Conservation (phyloP, 2,329 filamentous ascomycete genomes). For the Ceratocystis lukuohia region DNA sequence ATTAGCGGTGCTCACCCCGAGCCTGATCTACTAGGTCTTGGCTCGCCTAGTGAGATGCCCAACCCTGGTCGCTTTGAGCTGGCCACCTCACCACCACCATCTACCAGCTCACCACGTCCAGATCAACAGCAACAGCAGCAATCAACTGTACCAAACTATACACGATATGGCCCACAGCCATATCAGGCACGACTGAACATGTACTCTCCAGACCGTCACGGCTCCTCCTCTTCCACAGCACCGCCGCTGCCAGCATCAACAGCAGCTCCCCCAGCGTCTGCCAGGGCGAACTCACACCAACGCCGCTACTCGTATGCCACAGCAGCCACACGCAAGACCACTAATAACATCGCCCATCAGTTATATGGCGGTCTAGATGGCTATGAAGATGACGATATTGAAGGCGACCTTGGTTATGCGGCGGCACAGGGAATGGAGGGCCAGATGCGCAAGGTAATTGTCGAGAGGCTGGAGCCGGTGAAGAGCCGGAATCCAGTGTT, state of each 20-base stretch:
- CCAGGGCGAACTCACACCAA: conserved; percentile 24
- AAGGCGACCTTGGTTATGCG: conserved; percentile 88
- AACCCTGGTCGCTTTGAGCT: conserved; percentile 66
- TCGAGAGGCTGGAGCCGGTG: conserved; percentile 87
- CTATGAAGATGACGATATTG: conserved; percentile 59
- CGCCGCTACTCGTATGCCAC: conserved; percentile 43
- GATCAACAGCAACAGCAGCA: background rate
- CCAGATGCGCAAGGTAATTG: conserved; percentile 84
- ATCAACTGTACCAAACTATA: conserved; percentile 13
- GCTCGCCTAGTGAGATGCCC: conserved; percentile 51
- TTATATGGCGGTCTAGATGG: conserved; percentile 44
- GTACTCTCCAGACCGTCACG: conserved; percentile 34
- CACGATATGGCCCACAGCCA: conserved; percentile 28
- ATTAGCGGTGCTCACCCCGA: conserved; percentile 45
- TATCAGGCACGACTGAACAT: conserved; percentile 31
- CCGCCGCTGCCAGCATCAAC: conserved; percentile 21
- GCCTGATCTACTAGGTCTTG: conserved; percentile 59
- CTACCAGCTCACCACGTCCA: background rate
- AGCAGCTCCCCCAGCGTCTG: conserved; percentile 27
- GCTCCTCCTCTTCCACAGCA: conserved; percentile 6
- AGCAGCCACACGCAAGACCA: conserved; percentile 34
- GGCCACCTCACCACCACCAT: conserved; percentile 30
- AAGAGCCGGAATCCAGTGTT: conserved; percentile 94
- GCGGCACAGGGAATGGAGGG: conserved; percentile 90
- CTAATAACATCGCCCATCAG: conserved; percentile 40